Conservation (phyloP, 2,329 filamentous ascomycete genomes). For the Hirsutella rhossiliensis region DNA sequence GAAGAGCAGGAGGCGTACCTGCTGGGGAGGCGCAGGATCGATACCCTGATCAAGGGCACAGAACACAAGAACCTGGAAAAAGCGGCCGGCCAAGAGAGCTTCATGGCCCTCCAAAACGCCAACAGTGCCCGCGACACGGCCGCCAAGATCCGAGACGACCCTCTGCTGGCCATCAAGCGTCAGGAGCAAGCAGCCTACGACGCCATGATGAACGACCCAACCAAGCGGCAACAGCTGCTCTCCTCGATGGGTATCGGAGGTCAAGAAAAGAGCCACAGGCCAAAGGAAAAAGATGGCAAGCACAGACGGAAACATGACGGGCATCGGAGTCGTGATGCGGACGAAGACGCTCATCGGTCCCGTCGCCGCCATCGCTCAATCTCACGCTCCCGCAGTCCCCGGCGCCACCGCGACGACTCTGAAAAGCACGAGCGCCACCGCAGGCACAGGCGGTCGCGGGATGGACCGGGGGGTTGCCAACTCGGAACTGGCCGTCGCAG, state of each 20-base stretch:
- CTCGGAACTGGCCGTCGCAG: slow-evolving; percentile 6
- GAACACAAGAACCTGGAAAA: slow-evolving; percentile 76
- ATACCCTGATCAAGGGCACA: slow-evolving; percentile 65
- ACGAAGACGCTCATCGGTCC: slow-evolving; percentile 3
- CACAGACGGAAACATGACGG: slow-evolving; percentile 30
- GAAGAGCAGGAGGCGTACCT: slow-evolving; percentile 93
- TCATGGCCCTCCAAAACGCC: slow-evolving; percentile 53
- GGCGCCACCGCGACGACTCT: slow-evolving; percentile 13
- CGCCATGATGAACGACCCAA: slow-evolving; percentile 67
- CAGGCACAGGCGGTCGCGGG: slow-evolving; percentile 11
- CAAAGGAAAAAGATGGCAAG: slow-evolving; percentile 16
- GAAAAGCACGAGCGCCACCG: slow-evolving; percentile 6
- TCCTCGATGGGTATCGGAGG: slow-evolving; percentile 46
- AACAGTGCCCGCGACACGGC: slow-evolving; percentile 71
- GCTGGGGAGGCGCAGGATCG: slow-evolving; percentile 83
- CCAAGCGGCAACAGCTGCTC: slow-evolving; percentile 55
- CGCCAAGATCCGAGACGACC: slow-evolving; percentile 80
- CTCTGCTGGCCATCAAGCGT: slow-evolving; percentile 83
- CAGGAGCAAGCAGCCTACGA: slow-evolving; percentile 77
- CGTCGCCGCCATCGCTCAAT: slow-evolving; percentile 25
- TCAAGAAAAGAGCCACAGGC: slow-evolving; percentile 30
- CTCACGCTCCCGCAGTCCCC: slow-evolving; percentile 28
- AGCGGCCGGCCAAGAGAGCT: slow-evolving; percentile 45
- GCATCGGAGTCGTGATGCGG: slow-evolving; percentile 1
- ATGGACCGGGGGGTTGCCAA: slow-evolving; percentile 8